These are phyloP conservation scores for Panaeolus papilionaceus DNA, from an alignment of 768 basidiomycete genomes.

Conservation along the genomic window DNA sequence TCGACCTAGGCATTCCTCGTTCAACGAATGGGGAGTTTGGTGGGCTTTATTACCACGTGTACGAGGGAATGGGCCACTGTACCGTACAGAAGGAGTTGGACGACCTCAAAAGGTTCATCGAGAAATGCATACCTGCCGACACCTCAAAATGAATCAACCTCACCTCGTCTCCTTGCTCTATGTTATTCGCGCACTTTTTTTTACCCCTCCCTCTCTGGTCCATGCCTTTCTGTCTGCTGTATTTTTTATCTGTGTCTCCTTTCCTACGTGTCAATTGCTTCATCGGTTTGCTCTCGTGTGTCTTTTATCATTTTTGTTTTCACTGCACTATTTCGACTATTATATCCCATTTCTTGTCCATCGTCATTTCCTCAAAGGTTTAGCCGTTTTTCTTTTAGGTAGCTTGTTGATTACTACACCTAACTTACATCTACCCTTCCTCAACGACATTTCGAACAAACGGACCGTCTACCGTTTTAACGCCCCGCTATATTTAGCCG, in stretches of 20 bases:
- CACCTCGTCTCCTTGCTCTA: conserved; percentile 3
- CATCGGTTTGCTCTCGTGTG: conserved; percentile 15
- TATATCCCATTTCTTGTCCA: conserved; percentile 7
- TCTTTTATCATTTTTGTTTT: conserved; percentile 11
- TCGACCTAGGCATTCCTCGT: conserved; percentile 55
- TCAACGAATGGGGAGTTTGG: conserved; percentile 46
- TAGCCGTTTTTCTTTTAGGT: conserved; percentile 11
- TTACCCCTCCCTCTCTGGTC: neutral
- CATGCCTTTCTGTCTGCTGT: neutral
- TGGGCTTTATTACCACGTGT: conserved; percentile 73
- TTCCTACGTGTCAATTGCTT: conserved; percentile 17
- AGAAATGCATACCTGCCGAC: conserved; percentile 52
- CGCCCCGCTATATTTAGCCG: conserved; percentile 14
- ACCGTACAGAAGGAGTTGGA: conserved; percentile 68
- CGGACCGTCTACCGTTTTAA: conserved; percentile 12
- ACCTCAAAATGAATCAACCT: conserved; percentile 12
- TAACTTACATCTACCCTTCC: neutral
- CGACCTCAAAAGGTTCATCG: conserved; percentile 76
- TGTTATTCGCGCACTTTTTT: neutral
- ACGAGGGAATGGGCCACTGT: conserved; percentile 72
- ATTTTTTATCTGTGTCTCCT: conserved; percentile 13
- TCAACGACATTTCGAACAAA: conserved; percentile 2
- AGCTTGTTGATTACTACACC: conserved; percentile 3
- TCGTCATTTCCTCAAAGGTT: neutral
- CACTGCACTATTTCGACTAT: conserved; percentile 1